Evolutionary conservation across 2,329 filamentous ascomycete genomes (phyloP), one percentile per base, ranked within the genome.

Genomic region (Colletotrichum gloeosporioides): DNA sequence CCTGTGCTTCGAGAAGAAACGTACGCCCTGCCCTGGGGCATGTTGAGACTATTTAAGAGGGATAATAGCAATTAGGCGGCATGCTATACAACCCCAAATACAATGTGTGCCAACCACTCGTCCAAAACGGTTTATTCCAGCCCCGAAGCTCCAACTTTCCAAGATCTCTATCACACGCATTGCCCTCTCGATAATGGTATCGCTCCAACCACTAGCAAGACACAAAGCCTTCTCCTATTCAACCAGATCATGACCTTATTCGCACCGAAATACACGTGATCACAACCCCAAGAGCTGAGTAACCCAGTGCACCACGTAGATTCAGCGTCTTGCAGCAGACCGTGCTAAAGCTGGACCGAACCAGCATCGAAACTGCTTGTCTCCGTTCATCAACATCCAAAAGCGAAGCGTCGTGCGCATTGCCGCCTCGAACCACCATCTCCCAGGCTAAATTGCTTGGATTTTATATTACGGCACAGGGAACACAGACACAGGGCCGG

Each of bases 311-410:
- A 18, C 9, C 8, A 39, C 36, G 4, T 9, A 39, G 16, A 8
- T 1, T 1, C 2, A 39, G 8, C 3, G 9, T 8, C 36, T 39
- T 8, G 3, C 16, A 18, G 8, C 36, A 39, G 15, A 39, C 15
- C 3, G 7, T 39, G 36, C 36, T 6, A 39, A 1, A 4, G 4
- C 0, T 15, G 7, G 7, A 39, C 7, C 3, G 2, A 1, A 18
- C 4, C 36, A 18, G 36, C 7, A 39, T 2, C 8, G 36, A 18
- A 39, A 18, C 6, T 34, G 32, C 2, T 13, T 34, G 32, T 13
- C 32, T 34, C 32, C 13, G 32, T 15, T 34, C 32, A 34, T 13
- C 7, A 39, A 18, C 15, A 39, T 18, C 6, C 16, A 18, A 39
- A 15, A 39, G 15, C 36, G 1, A 4, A 39, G 8, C 15, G 3